A percentile compares a stretch with the other conserved stretches of the same genome.
These are phyloP conservation scores for Jimgerdemannia flammicorona DNA, from an alignment of 192 early-diverging fungal species.

Conservation along the genomic window DNA sequence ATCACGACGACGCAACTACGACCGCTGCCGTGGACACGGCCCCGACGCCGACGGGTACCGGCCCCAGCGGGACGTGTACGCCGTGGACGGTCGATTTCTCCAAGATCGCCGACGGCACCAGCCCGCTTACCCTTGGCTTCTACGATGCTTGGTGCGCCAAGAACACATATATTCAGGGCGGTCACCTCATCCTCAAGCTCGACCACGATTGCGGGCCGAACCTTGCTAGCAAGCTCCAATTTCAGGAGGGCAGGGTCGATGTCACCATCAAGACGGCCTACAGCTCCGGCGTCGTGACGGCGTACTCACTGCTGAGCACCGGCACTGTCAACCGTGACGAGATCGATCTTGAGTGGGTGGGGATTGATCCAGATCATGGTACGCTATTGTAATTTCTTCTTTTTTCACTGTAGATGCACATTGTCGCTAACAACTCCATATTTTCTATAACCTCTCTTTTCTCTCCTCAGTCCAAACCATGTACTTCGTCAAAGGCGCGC, in stretches of 20 bases:
- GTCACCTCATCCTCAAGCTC: constrained; percentile 1
- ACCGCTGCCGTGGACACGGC: not conserved
- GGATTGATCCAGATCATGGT: constrained; percentile 41
- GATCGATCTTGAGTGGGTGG: constrained; percentile 63
- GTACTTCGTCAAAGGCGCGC: constrained; percentile 49
- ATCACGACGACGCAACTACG: not conserved
- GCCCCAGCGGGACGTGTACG: not conserved
- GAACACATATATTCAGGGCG: constrained; percentile 6
- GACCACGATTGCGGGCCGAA: constrained; percentile 10
- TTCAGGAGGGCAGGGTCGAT: constrained; percentile 6
- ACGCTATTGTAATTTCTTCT: constrained; percentile 3
- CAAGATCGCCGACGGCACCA: constrained; percentile 6
- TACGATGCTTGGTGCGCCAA: constrained; percentile 15
- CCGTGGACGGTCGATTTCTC: constrained; percentile 9
- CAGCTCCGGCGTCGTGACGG: constrained; percentile 39
- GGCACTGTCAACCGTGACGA: constrained; percentile 48
- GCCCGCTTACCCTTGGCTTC: constrained; percentile 6
- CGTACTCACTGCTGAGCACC: constrained; percentile 46
- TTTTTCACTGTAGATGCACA: not conserved
- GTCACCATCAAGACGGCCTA: constrained; percentile 6
- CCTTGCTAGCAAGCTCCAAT: not conserved
- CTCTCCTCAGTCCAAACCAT: constrained; percentile 32
- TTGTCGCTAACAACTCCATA: not conserved
- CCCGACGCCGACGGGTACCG: not conserved
- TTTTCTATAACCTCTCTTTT: too few relatives aligned